Conservation (phyloP, 1,139 yeast species). For the Lodderomyces oxycetoniae region DNA sequence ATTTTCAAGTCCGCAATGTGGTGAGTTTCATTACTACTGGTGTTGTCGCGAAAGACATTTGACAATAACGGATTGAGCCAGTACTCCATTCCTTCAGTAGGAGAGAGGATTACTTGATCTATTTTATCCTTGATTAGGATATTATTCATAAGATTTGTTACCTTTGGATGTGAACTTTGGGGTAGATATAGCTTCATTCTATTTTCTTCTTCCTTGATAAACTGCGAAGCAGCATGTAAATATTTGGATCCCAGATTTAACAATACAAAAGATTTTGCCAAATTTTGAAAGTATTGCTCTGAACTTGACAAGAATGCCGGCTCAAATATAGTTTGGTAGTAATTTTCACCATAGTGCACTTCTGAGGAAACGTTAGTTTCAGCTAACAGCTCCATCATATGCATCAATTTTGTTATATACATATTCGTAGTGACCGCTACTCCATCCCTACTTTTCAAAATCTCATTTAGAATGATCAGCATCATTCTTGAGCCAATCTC, state of each 20-base stretch:
- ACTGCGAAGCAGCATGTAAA: slow-evolving; percentile 46
- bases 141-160: slow-evolving; percentile 54
- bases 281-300: slow-evolving; percentile 47
- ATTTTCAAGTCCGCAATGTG: slow-evolving; percentile 29
- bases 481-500: slow-evolving; percentile 51
- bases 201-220: slow-evolving; percentile 56
- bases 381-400: slow-evolving; percentile 60
- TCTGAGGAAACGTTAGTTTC: slow-evolving; percentile 40
- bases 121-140: slow-evolving; percentile 61
- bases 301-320: slow-evolving; percentile 56
- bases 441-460: slow-evolving; percentile 58
- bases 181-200: slow-evolving; percentile 57
- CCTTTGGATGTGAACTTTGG: slow-evolving; percentile 46
- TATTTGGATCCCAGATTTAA: slow-evolving; percentile 47
- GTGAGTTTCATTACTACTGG: slow-evolving; percentile 13
- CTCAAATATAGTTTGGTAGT: slow-evolving; percentile 64
- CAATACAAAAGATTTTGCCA: slow-evolving; percentile 41
- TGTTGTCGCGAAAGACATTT: slow-evolving; percentile 17
- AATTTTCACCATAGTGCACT: slow-evolving; percentile 42
- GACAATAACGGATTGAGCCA: slow-evolving; percentile 44
- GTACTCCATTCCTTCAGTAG: slow-evolving; percentile 50
- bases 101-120: slow-evolving; percentile 41
- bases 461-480: slow-evolving; percentile 49
- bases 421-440: slow-evolving; percentile 53
- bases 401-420: slow-evolving; percentile 55